Conservation (phyloP, 177 flowering plant genomes). For the Vitis hybrid region DNA sequence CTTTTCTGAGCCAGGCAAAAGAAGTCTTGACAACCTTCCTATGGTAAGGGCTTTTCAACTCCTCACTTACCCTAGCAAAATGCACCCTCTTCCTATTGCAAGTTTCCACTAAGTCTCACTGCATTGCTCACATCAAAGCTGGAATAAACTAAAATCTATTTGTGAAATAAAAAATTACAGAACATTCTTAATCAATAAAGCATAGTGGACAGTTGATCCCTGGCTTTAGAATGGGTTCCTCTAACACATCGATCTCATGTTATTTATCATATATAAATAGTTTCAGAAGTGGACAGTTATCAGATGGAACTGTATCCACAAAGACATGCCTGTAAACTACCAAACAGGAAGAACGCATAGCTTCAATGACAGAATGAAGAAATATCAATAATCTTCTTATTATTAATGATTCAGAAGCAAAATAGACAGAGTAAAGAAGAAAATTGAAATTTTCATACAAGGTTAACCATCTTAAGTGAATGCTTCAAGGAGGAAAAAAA, state of each 20-base stretch:
- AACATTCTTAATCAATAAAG: neutral
- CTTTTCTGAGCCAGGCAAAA: too few relatives aligned
- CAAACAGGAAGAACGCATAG: neutral
- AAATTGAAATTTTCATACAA: too few relatives aligned
- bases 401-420: neutral
- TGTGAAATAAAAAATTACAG: neutral
- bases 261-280: too few relatives aligned
- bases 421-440: too few relatives aligned
- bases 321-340: neutral
- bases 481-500: neutral
- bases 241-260: too few relatives aligned
- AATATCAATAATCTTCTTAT: neutral
- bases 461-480: too few relatives aligned
- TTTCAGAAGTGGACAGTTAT: too few relatives aligned
- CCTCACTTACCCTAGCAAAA: too few relatives aligned
- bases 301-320: neutral
- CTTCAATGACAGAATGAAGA: neutral
- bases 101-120: neutral
- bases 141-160: neutral
- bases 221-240: too few relatives aligned
- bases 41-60: too few relatives aligned
- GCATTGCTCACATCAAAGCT: neutral
- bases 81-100: neutral
- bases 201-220: too few relatives aligned
- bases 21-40: too few relatives aligned